A percentile compares a stretch with the other conserved stretches of the same genome.
Conservation (phyloP, 805 yeast species). For the Lipomyces yamadae region DNA sequence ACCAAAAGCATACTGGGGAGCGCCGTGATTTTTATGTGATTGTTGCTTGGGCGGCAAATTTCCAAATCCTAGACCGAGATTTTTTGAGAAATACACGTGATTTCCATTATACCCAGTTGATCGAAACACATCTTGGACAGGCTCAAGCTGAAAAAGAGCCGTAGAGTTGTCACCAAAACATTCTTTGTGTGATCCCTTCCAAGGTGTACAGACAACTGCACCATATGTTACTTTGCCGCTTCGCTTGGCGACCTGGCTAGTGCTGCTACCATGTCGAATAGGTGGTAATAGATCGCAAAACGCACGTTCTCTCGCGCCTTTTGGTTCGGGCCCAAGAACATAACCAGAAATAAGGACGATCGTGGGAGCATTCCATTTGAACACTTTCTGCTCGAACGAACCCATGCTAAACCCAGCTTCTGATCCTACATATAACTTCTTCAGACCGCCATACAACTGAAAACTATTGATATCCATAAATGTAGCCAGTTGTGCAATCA, state of each 20-base stretch:
- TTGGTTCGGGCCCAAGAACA: constrained; percentile 38
- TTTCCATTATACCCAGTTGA: constrained; percentile 47
- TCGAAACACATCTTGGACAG: constrained; percentile 62
- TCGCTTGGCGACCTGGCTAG: constrained; percentile 34
- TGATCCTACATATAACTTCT: constrained; percentile 71
- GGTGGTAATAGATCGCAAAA: constrained; percentile 42
- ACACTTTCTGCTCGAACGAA: constrained; percentile 78
- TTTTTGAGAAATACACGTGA: constrained; percentile 68
- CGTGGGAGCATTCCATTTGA: constrained; percentile 91
- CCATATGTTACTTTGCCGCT: constrained; percentile 61
- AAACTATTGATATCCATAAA: constrained; percentile 44
- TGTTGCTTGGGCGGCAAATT: constrained; percentile 58
- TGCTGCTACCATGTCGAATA: constrained; percentile 23
- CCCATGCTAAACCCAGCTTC: constrained; percentile 86
- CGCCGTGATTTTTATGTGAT: constrained; percentile 45
- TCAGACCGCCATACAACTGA: constrained; percentile 45
- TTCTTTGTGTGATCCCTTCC: constrained; percentile 74
- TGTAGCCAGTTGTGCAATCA: constrained; percentile 51
- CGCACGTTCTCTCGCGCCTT: constrained; percentile 37
- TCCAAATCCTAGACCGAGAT: constrained; percentile 88
- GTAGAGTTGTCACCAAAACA: constrained; percentile 69
- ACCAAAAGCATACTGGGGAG: constrained; percentile 56
- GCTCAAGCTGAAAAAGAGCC: constrained; percentile 68
- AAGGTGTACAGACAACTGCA: constrained; percentile 68
- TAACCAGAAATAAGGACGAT: constrained; percentile 71